Percentiles rank a stretch among this genome's conserved stretches.
phyloP scores from a whole-genome alignment of 2,329 filamentous ascomycete genomes.

The Alternaria tenuissima region DNA sequence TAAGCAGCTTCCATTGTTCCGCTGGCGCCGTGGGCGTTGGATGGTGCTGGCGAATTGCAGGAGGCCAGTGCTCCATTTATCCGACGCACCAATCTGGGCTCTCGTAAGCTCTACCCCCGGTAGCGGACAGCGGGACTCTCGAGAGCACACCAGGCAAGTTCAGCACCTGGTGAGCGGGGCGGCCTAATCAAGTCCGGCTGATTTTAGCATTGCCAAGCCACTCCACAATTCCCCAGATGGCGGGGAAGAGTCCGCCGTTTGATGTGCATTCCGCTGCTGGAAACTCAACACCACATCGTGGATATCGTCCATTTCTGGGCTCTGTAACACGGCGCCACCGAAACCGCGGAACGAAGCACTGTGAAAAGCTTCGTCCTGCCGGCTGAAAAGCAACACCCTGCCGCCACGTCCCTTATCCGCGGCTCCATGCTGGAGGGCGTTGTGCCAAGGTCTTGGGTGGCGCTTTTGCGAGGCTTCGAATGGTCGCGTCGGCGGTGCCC shows the following conservation, averaged over 20 bases:
- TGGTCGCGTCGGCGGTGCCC: slow-evolving; percentile 36
- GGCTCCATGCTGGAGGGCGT: slow-evolving; percentile 27
- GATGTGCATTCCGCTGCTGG: background rate
- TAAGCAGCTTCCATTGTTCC: slow-evolving; percentile 29
- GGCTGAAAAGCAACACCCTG: slow-evolving; percentile 24
- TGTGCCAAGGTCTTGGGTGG: slow-evolving; percentile 51
- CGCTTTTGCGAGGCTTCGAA: slow-evolving; percentile 35
- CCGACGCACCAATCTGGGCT: slow-evolving; percentile 32
- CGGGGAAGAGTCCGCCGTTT: slow-evolving; percentile 3
- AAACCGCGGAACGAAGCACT: slow-evolving; percentile 14
- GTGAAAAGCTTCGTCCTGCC: slow-evolving; percentile 39
- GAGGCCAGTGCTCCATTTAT: slow-evolving; percentile 40
- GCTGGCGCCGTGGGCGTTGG: slow-evolving; percentile 11
- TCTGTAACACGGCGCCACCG: background rate
- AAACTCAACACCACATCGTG: slow-evolving; percentile 1
- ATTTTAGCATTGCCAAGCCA: slow-evolving; percentile 20
- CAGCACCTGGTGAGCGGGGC: slow-evolving; percentile 11
- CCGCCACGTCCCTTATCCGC: slow-evolving; percentile 33
- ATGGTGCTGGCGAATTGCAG: slow-evolving; percentile 36
- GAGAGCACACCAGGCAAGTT: background rate
- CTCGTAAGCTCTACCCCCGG: slow-evolving; percentile 28
- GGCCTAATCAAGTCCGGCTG: slow-evolving; percentile 8
- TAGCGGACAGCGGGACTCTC: slow-evolving; percentile 18
- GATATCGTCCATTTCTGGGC: background rate
- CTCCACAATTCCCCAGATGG: slow-evolving; percentile 18